phyloP scores from a whole-genome alignment of 208 protist genomes.

The Trypanosoma melophagium region DNA sequence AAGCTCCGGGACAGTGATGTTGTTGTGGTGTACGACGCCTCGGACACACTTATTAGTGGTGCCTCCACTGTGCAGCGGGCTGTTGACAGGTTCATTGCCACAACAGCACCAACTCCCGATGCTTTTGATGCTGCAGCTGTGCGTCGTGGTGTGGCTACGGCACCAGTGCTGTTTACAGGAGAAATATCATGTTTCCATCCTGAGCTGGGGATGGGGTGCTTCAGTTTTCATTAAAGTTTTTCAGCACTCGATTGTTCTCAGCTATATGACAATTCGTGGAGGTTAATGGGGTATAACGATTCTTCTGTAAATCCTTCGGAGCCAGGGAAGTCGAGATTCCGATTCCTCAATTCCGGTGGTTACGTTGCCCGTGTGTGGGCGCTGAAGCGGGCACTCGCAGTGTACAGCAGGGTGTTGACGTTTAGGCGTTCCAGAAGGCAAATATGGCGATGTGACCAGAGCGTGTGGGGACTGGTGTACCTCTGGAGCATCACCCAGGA shows the following conservation, averaged over 20 bases:
- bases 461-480: constrained; percentile 11
- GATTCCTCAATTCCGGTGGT: constrained; percentile 26
- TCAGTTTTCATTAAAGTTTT: no score
- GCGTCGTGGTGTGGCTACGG: not conserved
- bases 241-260: no score
- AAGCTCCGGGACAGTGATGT: constrained; percentile 18
- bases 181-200: constrained; percentile 18
- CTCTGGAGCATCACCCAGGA: constrained; percentile 6
- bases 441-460: constrained; percentile 26
- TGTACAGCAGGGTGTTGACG: not conserved
- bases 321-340: not conserved
- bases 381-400: constrained; percentile 1
- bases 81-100: constrained; percentile 5
- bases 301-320: not conserved
- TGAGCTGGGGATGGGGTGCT: not conserved
- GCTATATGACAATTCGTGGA: not conserved
- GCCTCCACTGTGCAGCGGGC: not conserved
- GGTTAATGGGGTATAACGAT: not conserved
- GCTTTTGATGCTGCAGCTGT: constrained; percentile 3
- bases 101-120: constrained; percentile 9
- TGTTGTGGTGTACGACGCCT: constrained; percentile 18
- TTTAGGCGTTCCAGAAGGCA: not conserved
- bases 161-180: constrained; percentile 20
- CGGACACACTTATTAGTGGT: constrained; percentile 22
- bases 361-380: constrained; percentile 28